A percentile compares a stretch with the other conserved stretches of the same genome.
Conservation (phyloP, 805 yeast species). For the Candida boidinii region DNA sequence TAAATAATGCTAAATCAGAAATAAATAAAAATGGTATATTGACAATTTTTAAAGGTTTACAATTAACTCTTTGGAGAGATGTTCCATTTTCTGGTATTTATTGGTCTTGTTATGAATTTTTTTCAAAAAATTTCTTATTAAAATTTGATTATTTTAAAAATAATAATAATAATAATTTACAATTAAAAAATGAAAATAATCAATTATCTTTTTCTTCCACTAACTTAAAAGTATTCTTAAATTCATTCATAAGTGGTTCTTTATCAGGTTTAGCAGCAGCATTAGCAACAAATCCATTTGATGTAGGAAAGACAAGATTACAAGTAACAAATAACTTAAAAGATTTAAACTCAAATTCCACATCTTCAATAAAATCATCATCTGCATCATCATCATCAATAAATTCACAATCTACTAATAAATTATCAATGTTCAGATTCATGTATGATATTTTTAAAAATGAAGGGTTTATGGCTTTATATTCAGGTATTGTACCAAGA, state of each 20-base stretch:
- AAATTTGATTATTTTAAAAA: constrained; percentile 10
- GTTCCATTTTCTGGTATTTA: constrained; percentile 95
- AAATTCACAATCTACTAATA: constrained; percentile 9
- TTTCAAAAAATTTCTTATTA: constrained; percentile 23
- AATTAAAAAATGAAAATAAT: constrained; percentile 24
- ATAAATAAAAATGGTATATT: constrained; percentile 47
- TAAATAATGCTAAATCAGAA: constrained; percentile 27
- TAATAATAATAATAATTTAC: too few relatives aligned
- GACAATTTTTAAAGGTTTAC: constrained; percentile 75
- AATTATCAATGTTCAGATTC: constrained; percentile 58
- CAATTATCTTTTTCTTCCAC: constrained; percentile 5
- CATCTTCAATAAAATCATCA: constrained; percentile 2
- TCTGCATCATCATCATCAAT: constrained; percentile 4
- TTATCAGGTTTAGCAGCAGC: constrained; percentile 83
- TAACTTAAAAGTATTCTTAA: constrained; percentile 35
- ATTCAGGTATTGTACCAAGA: constrained; percentile 80
- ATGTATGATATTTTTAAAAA: constrained; percentile 50
- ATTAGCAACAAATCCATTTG: constrained; percentile 85
- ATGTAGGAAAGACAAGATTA: constrained; percentile 90
- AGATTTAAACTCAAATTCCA: constrained; percentile 7
- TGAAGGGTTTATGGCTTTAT: constrained; percentile 82
- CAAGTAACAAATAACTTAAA: constrained; percentile 49
- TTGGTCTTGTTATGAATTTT: constrained; percentile 79
- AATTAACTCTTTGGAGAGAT: constrained; percentile 90
- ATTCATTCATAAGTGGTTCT: constrained; percentile 76